These are phyloP conservation scores for Fagopyrum esculentum DNA, from an alignment of 148 eudicot genomes.

Conservation along the genomic window DNA sequence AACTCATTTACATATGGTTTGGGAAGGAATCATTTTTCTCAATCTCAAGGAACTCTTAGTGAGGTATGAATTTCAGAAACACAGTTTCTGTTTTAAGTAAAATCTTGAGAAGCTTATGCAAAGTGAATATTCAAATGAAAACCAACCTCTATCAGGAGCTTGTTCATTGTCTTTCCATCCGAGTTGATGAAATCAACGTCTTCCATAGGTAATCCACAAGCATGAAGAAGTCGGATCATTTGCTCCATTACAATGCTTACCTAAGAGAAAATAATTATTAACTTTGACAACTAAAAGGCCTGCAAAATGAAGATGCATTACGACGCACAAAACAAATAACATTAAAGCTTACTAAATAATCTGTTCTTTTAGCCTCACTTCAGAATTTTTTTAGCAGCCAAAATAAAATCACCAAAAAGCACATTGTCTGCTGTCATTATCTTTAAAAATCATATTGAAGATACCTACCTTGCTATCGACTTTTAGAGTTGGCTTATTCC, in stretches of 20 bases:
- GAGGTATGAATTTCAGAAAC: too few relatives aligned
- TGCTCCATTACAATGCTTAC: slow-evolving; percentile 97
- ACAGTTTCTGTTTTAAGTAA: too few relatives aligned
- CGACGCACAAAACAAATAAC: not conserved
- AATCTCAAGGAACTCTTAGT: too few relatives aligned
- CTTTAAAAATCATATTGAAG: not conserved
- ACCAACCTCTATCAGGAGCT: slow-evolving; percentile 74
- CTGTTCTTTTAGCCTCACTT: not conserved
- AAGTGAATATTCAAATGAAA: not conserved
- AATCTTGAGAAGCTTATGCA: too few relatives aligned
- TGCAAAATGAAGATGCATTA: not conserved
- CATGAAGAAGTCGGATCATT: slow-evolving; percentile 92
- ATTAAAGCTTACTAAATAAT: not conserved
- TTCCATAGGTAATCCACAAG: slow-evolving; percentile 81
- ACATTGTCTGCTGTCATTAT: not conserved
- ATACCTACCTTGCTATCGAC: slow-evolving; percentile 99
- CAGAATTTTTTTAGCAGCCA: not conserved
- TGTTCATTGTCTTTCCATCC: slow-evolving; percentile 92
- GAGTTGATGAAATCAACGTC: slow-evolving; percentile 97
- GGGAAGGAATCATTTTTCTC: too few relatives aligned
- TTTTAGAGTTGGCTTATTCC: slow-evolving; percentile 90
- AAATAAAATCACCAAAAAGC: not conserved
- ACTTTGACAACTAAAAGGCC: not conserved
- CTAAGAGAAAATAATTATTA: slow-evolving; percentile 22
- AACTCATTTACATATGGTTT: too few relatives aligned